Evolutionary conservation across 768 basidiomycete genomes (phyloP).

Genomic region (Candolleomyces eurysporus): DNA sequence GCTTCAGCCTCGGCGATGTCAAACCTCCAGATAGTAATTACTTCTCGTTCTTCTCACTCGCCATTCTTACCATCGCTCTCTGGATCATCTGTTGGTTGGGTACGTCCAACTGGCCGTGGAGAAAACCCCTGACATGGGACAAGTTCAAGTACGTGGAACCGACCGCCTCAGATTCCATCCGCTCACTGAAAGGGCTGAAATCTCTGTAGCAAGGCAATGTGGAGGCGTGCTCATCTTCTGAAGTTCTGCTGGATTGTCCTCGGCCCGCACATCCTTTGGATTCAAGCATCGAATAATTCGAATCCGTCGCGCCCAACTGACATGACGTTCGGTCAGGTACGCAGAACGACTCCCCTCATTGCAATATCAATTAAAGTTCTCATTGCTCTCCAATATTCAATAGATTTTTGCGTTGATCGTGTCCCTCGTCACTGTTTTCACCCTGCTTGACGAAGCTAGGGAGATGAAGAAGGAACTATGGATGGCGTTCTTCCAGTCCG

Average conservation of each 20-base stretch:
- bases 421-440: neutral
- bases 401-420: constrained; percentile 1
- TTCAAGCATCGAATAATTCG: constrained; percentile 1
- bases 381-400: neutral
- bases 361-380: neutral
- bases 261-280: constrained; percentile 2
- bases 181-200: neutral
- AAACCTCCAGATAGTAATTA: neutral
- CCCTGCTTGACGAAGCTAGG: neutral
- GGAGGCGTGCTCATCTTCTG: constrained; percentile 1
- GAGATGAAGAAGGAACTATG: neutral
- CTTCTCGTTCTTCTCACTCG: neutral
- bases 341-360: neutral
- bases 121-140: neutral
- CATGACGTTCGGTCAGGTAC: constrained; percentile 8
- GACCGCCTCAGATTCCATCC: neutral
- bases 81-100: constrained; percentile 3
- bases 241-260: neutral
- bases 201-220: neutral
- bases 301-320: neutral
- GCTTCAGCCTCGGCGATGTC: neutral
- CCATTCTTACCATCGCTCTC: neutral
- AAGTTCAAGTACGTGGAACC: neutral
- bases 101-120: neutral
- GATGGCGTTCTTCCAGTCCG: neutral